A percentile compares a stretch with the other conserved stretches of the same genome.
Conservation (phyloP, 345 rosid genomes). For the Rhizophora mangle region DNA sequence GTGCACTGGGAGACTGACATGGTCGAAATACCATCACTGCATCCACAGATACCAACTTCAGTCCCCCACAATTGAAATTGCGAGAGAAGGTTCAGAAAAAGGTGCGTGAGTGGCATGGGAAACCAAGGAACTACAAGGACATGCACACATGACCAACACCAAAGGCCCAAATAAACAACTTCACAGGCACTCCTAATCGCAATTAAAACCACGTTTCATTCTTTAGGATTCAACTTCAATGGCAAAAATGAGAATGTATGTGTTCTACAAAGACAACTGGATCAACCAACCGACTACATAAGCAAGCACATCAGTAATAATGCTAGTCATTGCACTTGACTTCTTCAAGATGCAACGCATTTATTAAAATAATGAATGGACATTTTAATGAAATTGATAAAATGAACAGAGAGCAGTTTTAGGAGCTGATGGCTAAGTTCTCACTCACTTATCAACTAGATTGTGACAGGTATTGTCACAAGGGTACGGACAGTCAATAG, state of each 20-base stretch:
- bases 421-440: conserved; percentile 16
- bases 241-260: background rate
- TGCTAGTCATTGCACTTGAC: conserved; percentile 12
- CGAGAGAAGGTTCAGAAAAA: conserved; percentile 5
- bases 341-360: conserved; percentile 8
- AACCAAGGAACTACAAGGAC: background rate
- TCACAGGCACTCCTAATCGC: no score
- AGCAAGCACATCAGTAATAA: background rate
- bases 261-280: background rate
- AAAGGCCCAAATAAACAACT: background rate
- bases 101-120: background rate
- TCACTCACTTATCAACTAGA: conserved; percentile 37
- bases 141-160: background rate
- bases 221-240: background rate
- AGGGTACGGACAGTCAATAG: conserved; percentile 28
- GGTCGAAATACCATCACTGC: conserved; percentile 36
- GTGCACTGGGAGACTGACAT: conserved; percentile 32
- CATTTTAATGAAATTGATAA: background rate
- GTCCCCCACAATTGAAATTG: conserved; percentile 8
- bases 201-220: background rate
- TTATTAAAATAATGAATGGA: conserved; percentile 10
- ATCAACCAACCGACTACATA: conserved; percentile 11
- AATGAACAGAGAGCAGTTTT: conserved; percentile 1
- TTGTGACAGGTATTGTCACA: conserved; percentile 27
- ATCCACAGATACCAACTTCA: conserved; percentile 29